These are phyloP conservation scores for Eucalyptus erythrocorys DNA, from an alignment of 345 rosid species.

Conservation along the genomic window DNA sequence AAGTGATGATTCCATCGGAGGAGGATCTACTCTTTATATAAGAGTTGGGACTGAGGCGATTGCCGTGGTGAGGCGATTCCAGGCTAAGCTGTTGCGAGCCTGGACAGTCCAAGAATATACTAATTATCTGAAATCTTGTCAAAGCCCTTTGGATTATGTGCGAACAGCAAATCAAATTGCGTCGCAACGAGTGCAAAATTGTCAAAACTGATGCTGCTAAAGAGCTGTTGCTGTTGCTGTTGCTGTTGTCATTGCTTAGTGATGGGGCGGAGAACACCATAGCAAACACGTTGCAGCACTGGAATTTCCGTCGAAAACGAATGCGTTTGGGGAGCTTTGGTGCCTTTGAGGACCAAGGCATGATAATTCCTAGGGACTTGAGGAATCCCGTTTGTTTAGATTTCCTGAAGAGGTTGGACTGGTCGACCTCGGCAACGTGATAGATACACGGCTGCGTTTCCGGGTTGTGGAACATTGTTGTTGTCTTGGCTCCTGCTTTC, in stretches of 20 bases:
- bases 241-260: background rate
- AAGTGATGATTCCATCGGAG: background rate
- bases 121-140: background rate
- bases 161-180: background rate
- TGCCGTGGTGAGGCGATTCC: background rate
- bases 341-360: background rate
- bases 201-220: background rate
- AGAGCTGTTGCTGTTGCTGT: background rate
- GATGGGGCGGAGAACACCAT: conserved; percentile 10
- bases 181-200: background rate
- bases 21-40: background rate
- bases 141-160: background rate
- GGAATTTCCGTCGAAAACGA: conserved; percentile 9
- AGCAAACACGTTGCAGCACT: background rate
- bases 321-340: background rate
- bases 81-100: background rate
- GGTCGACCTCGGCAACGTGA: background rate
- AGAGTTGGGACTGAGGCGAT: background rate
- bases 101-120: background rate
- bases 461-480: background rate
- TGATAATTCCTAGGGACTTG: background rate
- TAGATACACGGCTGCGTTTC: background rate
- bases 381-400: background rate
- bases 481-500: background rate
- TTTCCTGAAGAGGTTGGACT: background rate